These are phyloP conservation scores for Apiospora saccharicola DNA, from an alignment of 2,329 filamentous ascomycete species.

Conservation along the genomic window DNA sequence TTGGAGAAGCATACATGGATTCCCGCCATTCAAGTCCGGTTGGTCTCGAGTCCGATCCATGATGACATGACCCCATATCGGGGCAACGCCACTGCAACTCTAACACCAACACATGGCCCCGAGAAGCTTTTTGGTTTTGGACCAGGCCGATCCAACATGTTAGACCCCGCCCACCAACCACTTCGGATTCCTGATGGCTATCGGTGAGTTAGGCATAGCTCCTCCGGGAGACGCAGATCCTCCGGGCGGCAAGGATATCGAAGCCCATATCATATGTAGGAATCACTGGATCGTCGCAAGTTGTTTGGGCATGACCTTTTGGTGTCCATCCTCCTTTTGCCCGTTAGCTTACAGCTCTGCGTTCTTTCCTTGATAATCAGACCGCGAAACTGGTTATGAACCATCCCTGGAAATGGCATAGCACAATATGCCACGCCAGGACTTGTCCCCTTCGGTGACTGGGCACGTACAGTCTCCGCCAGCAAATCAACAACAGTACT, in stretches of 20 bases:
- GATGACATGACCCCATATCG: neutral
- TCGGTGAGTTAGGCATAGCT: neutral
- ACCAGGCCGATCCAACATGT: neutral
- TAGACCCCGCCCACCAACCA: neutral
- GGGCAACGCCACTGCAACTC: neutral
- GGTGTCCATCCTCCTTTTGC: neutral
- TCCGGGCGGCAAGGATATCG: neutral
- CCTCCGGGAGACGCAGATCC: neutral
- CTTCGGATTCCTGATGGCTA: neutral
- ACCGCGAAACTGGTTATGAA: neutral
- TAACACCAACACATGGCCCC: neutral
- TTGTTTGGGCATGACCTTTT: neutral
- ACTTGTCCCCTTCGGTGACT: neutral
- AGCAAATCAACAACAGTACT: neutral
- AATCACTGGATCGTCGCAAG: neutral
- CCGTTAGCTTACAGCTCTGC: neutral
- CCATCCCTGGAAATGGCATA: neutral
- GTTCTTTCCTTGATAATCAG: neutral
- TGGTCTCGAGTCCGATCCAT: neutral
- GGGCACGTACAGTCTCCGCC: neutral
- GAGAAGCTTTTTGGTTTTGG: neutral
- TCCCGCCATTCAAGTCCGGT: neutral
- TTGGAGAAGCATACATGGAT: neutral
- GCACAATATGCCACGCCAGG: neutral
- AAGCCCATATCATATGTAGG: neutral